A percentile compares a stretch with the other conserved stretches of the same genome.
Evolutionary conservation across 148 eudicot species (phyloP).

Genomic region (Vaccinium darrowii): DNA sequence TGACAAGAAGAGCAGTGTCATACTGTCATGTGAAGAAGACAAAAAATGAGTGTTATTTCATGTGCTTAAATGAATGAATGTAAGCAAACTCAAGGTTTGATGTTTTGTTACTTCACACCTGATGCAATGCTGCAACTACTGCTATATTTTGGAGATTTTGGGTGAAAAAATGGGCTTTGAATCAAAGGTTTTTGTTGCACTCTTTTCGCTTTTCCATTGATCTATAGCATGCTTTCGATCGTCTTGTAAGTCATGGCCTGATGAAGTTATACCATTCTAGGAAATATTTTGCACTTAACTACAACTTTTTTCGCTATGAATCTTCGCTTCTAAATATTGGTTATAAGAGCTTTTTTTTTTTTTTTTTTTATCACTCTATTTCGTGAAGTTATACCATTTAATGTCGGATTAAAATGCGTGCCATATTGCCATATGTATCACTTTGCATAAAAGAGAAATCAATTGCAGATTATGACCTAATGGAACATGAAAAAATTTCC

Average conservation of each 20-base stretch:
- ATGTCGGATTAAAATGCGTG: too few species aligned
- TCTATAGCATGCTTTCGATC: not conserved
- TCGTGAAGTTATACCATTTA: too few species aligned
- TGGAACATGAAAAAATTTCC: too few species aligned
- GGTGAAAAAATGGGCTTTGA: not conserved
- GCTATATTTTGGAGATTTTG: not conserved
- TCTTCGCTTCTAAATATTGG: too few species aligned
- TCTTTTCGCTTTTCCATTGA: not conserved
- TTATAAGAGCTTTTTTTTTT: too few species aligned
- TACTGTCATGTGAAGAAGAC: conserved; percentile 3
- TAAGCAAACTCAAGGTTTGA: not conserved
- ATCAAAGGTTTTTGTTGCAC: not conserved
- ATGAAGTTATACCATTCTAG: too few species aligned
- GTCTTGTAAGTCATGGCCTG: not conserved
- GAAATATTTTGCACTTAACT: too few species aligned
- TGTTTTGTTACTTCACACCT: not conserved
- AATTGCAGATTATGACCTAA: too few species aligned
- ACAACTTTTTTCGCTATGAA: too few species aligned
- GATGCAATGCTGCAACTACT: conserved; percentile 6
- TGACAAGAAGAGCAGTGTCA: conserved; percentile 5
- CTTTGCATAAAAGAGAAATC: too few species aligned
- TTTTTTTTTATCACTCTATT: too few species aligned
- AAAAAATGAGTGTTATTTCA: conserved; percentile 12
- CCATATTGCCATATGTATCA: too few species aligned
- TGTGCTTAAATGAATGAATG: not conserved